Evolutionary conservation across 257 asterid species (phyloP), one percentile per base, ranked within the genome.

Genomic region (Solanum gandarillasii): DNA sequence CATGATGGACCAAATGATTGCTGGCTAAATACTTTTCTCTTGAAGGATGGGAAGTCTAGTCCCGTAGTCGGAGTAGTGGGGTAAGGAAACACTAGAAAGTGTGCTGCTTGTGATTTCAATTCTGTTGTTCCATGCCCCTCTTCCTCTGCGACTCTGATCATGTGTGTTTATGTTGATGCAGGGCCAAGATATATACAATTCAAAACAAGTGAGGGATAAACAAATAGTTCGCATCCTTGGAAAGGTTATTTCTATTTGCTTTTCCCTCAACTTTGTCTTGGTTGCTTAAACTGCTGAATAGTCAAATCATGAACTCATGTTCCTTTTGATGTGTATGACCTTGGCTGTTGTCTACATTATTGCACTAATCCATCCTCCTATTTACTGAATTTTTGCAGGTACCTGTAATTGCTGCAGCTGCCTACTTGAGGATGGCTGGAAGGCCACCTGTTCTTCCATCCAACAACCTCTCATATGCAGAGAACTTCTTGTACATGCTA

Each of bases 391-490:
- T 72, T 87, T 88, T 90, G 89, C 93, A 97, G 99, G 99, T 94
- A 21, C 99, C 99, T 25, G 96, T 98, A 70, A 97, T 96, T 88
- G 99, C 99, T 84, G 99, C 99, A 43, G 99, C 99, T 36, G 99
- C 99, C 88, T 96, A 96, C 90, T 92, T 97, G 94, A 96, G 99
- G 90, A 91, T 96, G 96, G 98, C 99, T n/a, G 99, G 99, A 90
- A 93, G 99, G 90, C 98, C 99, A 41, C 94, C 99, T 86, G 99
- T 96, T 89, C 99, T 95, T 86, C 99, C 99, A 21, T 97, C 98
- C 68, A 96, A 90, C 92, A 94, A 88, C 86, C 96, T 96, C 29
- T 94, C 99, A 58, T 97, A 97, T 91, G 93, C 98, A 12, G 99
- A 97, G 93, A 97, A 97, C 92, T 97, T 97, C 94, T 92, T 97